A percentile compares a stretch with the other conserved stretches of the same genome.
Conservation (phyloP, 805 yeast genomes). For the Wickerhamiella cacticola region DNA sequence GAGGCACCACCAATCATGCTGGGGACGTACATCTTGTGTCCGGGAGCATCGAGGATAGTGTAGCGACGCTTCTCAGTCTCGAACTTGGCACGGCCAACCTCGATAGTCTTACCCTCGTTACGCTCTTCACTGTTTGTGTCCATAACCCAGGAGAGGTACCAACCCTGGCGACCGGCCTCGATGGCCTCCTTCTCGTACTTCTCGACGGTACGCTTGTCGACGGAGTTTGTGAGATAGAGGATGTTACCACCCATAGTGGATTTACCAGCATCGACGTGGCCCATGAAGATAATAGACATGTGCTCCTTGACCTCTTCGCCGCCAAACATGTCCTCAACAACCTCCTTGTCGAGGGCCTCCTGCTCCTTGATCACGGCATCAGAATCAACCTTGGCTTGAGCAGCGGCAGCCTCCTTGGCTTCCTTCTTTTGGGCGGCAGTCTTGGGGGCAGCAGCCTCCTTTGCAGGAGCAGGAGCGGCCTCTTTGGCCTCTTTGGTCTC, state of each 20-base stretch:
- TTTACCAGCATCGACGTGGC: slow-evolving; percentile 99
- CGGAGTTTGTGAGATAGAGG: slow-evolving; percentile 86
- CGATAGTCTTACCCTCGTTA: slow-evolving; percentile 97
- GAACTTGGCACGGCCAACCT: slow-evolving; percentile 94
- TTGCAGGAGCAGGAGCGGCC: not conserved
- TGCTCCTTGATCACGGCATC: slow-evolving; percentile 24
- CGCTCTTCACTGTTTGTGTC: slow-evolving; percentile 98
- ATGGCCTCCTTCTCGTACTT: slow-evolving; percentile 97
- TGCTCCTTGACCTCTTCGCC: slow-evolving; percentile 56
- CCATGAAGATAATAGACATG: slow-evolving; percentile 94
- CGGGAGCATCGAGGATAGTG: slow-evolving; percentile 98
- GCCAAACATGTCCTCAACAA: slow-evolving; percentile 86
- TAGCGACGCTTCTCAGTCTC: slow-evolving; percentile 97
- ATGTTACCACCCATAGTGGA: slow-evolving; percentile 99
- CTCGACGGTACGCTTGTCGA: slow-evolving; percentile 96
- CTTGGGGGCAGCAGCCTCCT: slow-evolving; percentile 10
- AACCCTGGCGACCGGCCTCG: slow-evolving; percentile 99
- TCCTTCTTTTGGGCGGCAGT: slow-evolving; percentile 14
- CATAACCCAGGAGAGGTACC: slow-evolving; percentile 99
- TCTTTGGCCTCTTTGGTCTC: not conserved
- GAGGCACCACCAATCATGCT: slow-evolving; percentile 99
- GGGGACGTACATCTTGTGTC: slow-evolving; percentile 97
- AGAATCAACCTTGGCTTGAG: slow-evolving; percentile 14
- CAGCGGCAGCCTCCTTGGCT: not conserved
- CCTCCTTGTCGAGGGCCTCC: slow-evolving; percentile 45